Conservation (phyloP, 768 basidiomycete genomes). For the Rossbeevera mucosa region DNA sequence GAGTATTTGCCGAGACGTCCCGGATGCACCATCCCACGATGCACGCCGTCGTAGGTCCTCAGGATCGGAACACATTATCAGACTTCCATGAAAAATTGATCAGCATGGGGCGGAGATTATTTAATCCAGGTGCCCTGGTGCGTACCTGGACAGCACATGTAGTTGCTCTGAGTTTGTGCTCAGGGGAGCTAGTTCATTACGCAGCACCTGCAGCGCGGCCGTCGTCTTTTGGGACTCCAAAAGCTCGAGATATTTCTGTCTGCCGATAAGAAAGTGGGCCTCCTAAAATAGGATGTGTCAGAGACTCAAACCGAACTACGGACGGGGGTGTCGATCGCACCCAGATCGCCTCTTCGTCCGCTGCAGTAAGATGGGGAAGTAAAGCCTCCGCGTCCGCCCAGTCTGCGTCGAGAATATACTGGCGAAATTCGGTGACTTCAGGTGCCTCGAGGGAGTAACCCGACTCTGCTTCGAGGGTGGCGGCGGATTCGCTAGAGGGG, state of each 20-base stretch:
- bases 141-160: conserved; percentile 83
- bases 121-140: conserved; percentile 11
- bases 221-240: conserved; percentile 79
- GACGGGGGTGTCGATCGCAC: conserved; percentile 39
- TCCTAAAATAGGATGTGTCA: conserved; percentile 45
- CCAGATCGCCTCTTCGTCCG: conserved; percentile 63
- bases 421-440: conserved; percentile 75
- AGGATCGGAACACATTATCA: conserved; percentile 89
- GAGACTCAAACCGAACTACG: conserved; percentile 8
- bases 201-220: conserved; percentile 77
- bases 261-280: conserved; percentile 80
- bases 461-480: conserved; percentile 87
- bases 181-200: conserved; percentile 83
- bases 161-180: conserved; percentile 76
- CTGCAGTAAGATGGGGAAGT: conserved; percentile 63
- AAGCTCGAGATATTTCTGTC: conserved; percentile 94
- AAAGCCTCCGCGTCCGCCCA: conserved; percentile 78
- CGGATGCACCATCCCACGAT: conserved; percentile 85
- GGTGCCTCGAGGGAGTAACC: conserved; percentile 81
- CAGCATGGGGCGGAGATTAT: conserved; percentile 10
- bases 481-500: conserved; percentile 73
- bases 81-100: conserved; percentile 40
- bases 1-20: conserved; percentile 70
- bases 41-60: conserved; percentile 79
- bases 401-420: conserved; percentile 70